Conservation (phyloP, 257 asterid species). For the Mitragyna speciosa region DNA sequence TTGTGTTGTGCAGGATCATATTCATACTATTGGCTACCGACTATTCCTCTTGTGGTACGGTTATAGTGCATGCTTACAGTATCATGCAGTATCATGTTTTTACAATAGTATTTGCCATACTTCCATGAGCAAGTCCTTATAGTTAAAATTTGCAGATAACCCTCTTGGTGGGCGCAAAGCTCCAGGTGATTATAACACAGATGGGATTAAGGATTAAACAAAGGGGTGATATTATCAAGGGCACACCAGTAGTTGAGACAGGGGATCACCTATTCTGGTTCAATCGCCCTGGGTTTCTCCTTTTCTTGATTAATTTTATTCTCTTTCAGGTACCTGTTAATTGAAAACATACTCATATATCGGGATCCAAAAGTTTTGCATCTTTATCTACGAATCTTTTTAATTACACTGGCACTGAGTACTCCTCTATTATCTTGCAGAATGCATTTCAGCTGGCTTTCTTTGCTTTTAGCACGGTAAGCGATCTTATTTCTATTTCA, state of each 20-base stretch:
- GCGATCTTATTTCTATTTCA: constrained; percentile 8
- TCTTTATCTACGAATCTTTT: background rate
- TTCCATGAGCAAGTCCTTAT: background rate
- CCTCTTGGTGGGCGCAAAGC: constrained; percentile 71
- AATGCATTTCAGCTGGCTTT: constrained; percentile 94
- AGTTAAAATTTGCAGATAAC: constrained; percentile 45
- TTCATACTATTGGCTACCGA: constrained; percentile 85
- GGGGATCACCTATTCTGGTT: constrained; percentile 91
- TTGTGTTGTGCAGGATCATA: constrained; percentile 62
- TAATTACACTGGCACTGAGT: background rate
- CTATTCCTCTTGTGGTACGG: constrained; percentile 73
- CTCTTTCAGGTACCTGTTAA: constrained; percentile 67
- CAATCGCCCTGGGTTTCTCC: constrained; percentile 69
- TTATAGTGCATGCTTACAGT: background rate
- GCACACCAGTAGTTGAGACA: constrained; percentile 71
- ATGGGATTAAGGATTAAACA: constrained; percentile 82
- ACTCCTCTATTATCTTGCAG: constrained; percentile 36
- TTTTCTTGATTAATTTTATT: constrained; percentile 71
- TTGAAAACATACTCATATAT: background rate
- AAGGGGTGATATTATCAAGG: constrained; percentile 63
- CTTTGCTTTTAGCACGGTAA: constrained; percentile 89
- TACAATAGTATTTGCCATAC: background rate
- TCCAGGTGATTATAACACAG: constrained; percentile 85
- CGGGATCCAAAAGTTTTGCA: background rate
- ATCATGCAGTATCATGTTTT: background rate